These are phyloP conservation scores for Aspergillus aculeatinus DNA, from an alignment of 2,329 filamentous ascomycete species.

Conservation along the genomic window DNA sequence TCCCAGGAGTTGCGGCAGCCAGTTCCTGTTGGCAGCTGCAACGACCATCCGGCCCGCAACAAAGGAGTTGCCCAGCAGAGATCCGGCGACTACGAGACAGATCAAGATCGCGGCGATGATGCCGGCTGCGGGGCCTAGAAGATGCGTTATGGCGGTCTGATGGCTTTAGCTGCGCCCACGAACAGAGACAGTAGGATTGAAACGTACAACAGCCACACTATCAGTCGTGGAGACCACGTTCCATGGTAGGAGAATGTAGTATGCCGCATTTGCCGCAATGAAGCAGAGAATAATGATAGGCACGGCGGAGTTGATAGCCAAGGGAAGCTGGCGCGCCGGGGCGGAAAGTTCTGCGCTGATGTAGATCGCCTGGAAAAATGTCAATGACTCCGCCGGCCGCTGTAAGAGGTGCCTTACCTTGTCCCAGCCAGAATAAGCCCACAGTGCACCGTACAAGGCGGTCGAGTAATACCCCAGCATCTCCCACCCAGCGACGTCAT, in stretches of 20 bases:
- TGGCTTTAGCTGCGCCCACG: not conserved
- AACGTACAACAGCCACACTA: slow-evolving; percentile 19
- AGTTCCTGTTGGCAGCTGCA: slow-evolving; percentile 15
- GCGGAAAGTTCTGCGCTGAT: slow-evolving; percentile 18
- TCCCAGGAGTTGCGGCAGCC: slow-evolving; percentile 16
- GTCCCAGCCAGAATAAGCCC: slow-evolving; percentile 22
- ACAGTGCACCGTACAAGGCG: slow-evolving; percentile 19
- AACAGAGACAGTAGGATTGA: not conserved
- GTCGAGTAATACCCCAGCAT: slow-evolving; percentile 19
- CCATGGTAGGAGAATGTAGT: slow-evolving; percentile 20
- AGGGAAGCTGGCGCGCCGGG: slow-evolving; percentile 17
- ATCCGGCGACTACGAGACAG: slow-evolving; percentile 18
- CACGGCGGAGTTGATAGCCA: slow-evolving; percentile 19
- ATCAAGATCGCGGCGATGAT: slow-evolving; percentile 13
- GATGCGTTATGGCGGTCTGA: slow-evolving; percentile 15
- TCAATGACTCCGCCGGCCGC: not conserved
- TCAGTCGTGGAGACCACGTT: slow-evolving; percentile 17
- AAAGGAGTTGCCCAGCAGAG: slow-evolving; percentile 19
- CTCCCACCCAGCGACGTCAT: slow-evolving; percentile 14
- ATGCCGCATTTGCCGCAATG: slow-evolving; percentile 17
- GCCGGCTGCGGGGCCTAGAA: slow-evolving; percentile 14
- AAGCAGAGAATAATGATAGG: slow-evolving; percentile 18
- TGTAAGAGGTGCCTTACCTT: slow-evolving; percentile 7
- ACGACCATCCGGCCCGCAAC: slow-evolving; percentile 20
- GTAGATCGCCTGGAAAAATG: slow-evolving; percentile 14